A percentile compares a stretch with the other conserved stretches of the same genome.
Conservation (phyloP, 495 filamentous ascomycete genomes). For the Penicillium argentinense region DNA sequence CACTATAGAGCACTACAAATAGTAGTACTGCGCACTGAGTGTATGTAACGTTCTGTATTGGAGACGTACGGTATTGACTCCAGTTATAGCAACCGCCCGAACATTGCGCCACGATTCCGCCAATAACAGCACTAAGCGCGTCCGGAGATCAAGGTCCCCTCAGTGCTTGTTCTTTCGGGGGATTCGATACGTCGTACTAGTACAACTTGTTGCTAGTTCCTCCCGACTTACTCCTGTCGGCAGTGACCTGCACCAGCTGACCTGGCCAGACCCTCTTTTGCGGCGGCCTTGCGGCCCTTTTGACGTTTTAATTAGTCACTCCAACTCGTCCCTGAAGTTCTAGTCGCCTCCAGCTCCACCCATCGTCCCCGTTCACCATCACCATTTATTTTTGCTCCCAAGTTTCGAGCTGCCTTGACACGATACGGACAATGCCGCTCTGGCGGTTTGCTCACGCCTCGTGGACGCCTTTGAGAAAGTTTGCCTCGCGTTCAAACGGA, state of each 20-base stretch:
- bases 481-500: constrained; percentile 18
- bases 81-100: not conserved
- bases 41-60: no score
- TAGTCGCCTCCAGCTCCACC: not conserved
- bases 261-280: not conserved
- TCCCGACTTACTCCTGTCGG: no score
- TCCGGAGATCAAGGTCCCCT: no score
- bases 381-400: not conserved
- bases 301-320: constrained; percentile 18
- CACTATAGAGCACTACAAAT: no score
- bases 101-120: no score
- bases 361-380: not conserved
- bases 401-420: constrained; percentile 1
- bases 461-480: constrained; percentile 8
- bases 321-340: constrained; percentile 1
- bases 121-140: not conserved
- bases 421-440: not conserved
- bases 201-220: no score
- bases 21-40: no score
- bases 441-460: not conserved
- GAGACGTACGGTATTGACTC: not conserved
- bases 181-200: no score
- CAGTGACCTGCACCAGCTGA: no score
- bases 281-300: constrained; percentile 2
- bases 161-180: not conserved